Base-by-base conservation (phyloP, 2,329 filamentous ascomycete species). In the Sporothrix luriei region DNA sequence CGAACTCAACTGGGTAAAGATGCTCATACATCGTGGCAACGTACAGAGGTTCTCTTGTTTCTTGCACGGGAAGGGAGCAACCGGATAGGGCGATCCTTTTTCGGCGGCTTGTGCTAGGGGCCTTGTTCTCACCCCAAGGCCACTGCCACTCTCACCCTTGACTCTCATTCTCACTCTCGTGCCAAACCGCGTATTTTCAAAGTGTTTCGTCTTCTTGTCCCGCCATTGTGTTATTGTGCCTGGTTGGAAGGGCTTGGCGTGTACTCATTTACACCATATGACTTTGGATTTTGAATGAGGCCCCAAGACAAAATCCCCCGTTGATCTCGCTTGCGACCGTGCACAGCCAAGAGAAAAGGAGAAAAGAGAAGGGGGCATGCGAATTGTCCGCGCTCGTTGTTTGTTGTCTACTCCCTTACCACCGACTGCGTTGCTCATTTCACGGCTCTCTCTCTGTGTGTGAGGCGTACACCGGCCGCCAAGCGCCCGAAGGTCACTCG, bases 401-500 rank as follows among this genome's bases (percentile, higher is more conserved):
- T 13, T n/a, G 26, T 46, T 24, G 33, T 55, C 5, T 55, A 24
- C 52, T 52, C n/a, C 26, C 14, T 54, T 54, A 2, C 24, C 24
- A 29, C 7, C 14, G 26, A 3, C 3, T 26, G 9, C 26, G 51
- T 54, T 14, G 14, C 26, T 57, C 14, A 19, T 2, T 24, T 26
- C n/a, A 24, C 21, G 5, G 24, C 29, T 29, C 29, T 33, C 16
- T n/a, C 10, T 48, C 9, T 33, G 7, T 9, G 33, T 33, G 5
- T 6, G 5, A 1, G 33, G 33, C 33, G 6, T 40, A 19, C 24
- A 57, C 21, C 33, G 38, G 5, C 43, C n/a, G 66, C 66, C 66
- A 68, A 68, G 66, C 66, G 66, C 43, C 66, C 66, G 66, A 68
- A 57, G 40, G 33, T 9, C 33, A 33, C 33, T 33, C 9, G 33